phyloP scores from a whole-genome alignment of 805 yeast species.

The Pichia sporocuriosa region DNA sequence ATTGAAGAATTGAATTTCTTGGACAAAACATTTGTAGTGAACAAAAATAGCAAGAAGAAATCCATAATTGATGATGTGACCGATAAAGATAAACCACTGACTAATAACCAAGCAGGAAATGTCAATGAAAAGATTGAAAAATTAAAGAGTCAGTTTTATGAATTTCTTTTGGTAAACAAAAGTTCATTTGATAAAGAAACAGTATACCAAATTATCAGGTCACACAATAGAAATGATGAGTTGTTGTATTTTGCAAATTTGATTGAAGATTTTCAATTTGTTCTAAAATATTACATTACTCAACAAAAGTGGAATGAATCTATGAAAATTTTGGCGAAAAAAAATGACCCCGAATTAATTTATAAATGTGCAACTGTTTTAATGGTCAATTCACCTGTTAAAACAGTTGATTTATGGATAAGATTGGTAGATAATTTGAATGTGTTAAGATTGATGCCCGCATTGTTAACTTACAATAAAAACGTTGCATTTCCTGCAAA shows the following conservation, averaged over 20 bases:
- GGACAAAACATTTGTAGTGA: slow-evolving; percentile 27
- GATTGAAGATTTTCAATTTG: slow-evolving; percentile 61
- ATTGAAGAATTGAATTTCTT: slow-evolving; percentile 40
- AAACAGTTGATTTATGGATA: slow-evolving; percentile 77
- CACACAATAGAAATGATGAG: slow-evolving; percentile 59
- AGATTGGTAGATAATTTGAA: slow-evolving; percentile 44
- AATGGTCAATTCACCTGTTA: slow-evolving; percentile 57
- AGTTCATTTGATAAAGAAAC: slow-evolving; percentile 56
- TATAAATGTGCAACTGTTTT: slow-evolving; percentile 67
- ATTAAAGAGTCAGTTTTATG: slow-evolving; percentile 31
- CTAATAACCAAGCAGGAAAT: not conserved
- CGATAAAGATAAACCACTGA: not conserved
- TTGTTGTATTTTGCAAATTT: slow-evolving; percentile 61
- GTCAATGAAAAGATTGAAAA: not conserved
- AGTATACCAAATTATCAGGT: slow-evolving; percentile 61
- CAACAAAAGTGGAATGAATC: slow-evolving; percentile 71
- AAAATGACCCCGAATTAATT: slow-evolving; percentile 41
- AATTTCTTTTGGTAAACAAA: slow-evolving; percentile 45
- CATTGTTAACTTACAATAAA: slow-evolving; percentile 63
- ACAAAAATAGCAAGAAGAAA: not conserved
- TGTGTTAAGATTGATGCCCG: slow-evolving; percentile 63
- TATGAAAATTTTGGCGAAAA: slow-evolving; percentile 45
- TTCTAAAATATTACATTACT: slow-evolving; percentile 62
- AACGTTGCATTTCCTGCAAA: slow-evolving; percentile 29
- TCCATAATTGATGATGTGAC: not conserved